Percentiles rank a stretch among this genome's conserved stretches.
phyloP scores from a whole-genome alignment of 495 filamentous ascomycete genomes.

The Hyphodiscus hymeniophilus region DNA sequence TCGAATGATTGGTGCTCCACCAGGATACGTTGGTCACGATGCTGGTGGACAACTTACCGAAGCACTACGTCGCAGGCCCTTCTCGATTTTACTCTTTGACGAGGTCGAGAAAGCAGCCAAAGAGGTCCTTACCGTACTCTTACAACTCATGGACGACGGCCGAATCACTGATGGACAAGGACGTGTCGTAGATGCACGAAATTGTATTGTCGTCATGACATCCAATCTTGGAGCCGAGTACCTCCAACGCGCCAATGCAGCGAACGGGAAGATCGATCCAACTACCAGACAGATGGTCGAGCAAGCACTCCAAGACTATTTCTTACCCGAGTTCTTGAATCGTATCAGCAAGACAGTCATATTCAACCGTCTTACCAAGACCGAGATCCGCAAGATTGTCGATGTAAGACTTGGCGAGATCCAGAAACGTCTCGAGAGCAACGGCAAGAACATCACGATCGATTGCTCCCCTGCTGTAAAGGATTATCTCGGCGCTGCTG shows the following conservation, averaged over 20 bases:
- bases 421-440: slow-evolving; percentile 74
- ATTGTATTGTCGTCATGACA: slow-evolving; percentile 99
- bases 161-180: slow-evolving; percentile 98
- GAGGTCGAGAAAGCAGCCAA: slow-evolving; percentile 98
- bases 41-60: slow-evolving; percentile 94
- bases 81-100: slow-evolving; percentile 96
- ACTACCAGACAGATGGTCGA: slow-evolving; percentile 84
- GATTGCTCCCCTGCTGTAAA: slow-evolving; percentile 71
- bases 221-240: slow-evolving; percentile 93
- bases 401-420: slow-evolving; percentile 85
- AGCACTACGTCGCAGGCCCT: slow-evolving; percentile 82
- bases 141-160: slow-evolving; percentile 98
- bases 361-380: slow-evolving; percentile 88
- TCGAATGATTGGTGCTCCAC: slow-evolving; percentile 95
- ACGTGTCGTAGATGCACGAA: slow-evolving; percentile 84
- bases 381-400: slow-evolving; percentile 91
- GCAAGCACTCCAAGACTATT: slow-evolving; percentile 82
- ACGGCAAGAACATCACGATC: slow-evolving; percentile 75
- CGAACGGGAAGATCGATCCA: slow-evolving; percentile 79
- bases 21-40: slow-evolving; percentile 95
- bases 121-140: slow-evolving; percentile 89
- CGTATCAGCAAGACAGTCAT: slow-evolving; percentile 92
- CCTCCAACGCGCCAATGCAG: slow-evolving; percentile 66
- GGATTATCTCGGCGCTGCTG: slow-evolving; percentile 79
- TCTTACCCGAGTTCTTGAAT: slow-evolving; percentile 97